phyloP scores from a whole-genome alignment of 2,329 filamentous ascomycete species.

The Calonectria naviculata region DNA sequence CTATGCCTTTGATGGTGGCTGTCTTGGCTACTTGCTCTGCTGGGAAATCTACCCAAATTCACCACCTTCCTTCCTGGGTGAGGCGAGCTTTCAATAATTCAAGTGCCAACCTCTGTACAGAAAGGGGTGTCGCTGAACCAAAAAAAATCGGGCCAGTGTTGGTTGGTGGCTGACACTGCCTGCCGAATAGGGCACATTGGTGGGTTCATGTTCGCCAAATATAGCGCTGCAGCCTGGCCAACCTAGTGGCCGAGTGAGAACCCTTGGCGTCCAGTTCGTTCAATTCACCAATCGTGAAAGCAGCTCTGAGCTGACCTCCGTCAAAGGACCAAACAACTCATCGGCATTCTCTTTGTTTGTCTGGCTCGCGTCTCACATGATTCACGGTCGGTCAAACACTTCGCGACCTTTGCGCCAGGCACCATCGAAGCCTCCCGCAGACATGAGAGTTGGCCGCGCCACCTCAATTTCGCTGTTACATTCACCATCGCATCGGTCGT shows the following conservation, averaged over 20 bases:
- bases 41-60: too few relatives aligned
- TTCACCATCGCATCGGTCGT: background rate
- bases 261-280: background rate
- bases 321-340: background rate
- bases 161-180: background rate
- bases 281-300: slow-evolving; percentile 5
- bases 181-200: background rate
- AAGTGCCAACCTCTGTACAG: too few relatives aligned
- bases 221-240: slow-evolving; percentile 34
- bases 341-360: background rate
- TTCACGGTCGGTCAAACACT: background rate
- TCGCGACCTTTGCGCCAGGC: slow-evolving; percentile 5
- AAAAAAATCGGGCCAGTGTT: background rate
- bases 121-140: background rate
- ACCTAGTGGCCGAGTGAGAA: slow-evolving; percentile 17
- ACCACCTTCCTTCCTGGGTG: too few relatives aligned
- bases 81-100: too few relatives aligned
- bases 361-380: slow-evolving; percentile 13
- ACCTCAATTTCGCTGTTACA: background rate
- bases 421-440: background rate
- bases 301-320: background rate
- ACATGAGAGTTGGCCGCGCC: slow-evolving; percentile 2
- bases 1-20: too few relatives aligned
- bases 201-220: slow-evolving; percentile 16
- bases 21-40: too few relatives aligned